Evolutionary conservation across 2,329 filamentous ascomycete genomes (phyloP), one percentile per base, ranked within the genome.

Genomic region (Aspergillus felis): DNA sequence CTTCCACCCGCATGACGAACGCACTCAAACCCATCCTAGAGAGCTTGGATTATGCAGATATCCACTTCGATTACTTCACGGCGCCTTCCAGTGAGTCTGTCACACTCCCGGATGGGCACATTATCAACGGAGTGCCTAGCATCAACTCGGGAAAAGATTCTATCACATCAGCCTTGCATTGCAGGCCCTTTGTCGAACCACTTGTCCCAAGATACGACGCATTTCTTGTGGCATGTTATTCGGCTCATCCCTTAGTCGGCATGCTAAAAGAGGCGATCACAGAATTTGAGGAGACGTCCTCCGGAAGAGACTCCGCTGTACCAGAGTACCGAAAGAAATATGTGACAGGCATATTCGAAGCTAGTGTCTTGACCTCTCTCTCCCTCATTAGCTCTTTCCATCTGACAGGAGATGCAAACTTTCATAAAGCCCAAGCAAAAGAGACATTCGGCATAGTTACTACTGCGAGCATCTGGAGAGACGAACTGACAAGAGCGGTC

Each of bases 181-280:
- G 90, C 52, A 76, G 87, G 17, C 76, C 79, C 1, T 78, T 85
- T 58, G 70, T 90, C 5, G 70, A 76, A 27, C 70, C 78, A 1
- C 58, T 76, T 14, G 55, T 74, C 17, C 38, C 71, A 38, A 27
- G 71, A 60, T 60, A 90, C 71, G 87, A 94, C 68, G 91, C 82
- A n/a, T 87, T 95, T 60, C 81, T 97, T 0, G 83, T 97, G 2
- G 92, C 92, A 22, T 97, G 93, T 76, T 97, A 91, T 77, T 94
- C 90, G 58, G 85, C 89, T 1, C 92, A 97, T 68, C 86, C 89
- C 0, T 82, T 97, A 0, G 90, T 96, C 0, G 72, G 79, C 0
- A 73, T 81, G 51, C 76, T 96, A 10, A 80, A 80, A 58, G 62
- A 75, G n/a, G 67, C 77, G 14, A 73, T 78, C 49, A 52, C 51